Base-by-base conservation (phyloP, 2,329 filamentous ascomycete genomes). In the Aaosphaeria pasadenensis region DNA sequence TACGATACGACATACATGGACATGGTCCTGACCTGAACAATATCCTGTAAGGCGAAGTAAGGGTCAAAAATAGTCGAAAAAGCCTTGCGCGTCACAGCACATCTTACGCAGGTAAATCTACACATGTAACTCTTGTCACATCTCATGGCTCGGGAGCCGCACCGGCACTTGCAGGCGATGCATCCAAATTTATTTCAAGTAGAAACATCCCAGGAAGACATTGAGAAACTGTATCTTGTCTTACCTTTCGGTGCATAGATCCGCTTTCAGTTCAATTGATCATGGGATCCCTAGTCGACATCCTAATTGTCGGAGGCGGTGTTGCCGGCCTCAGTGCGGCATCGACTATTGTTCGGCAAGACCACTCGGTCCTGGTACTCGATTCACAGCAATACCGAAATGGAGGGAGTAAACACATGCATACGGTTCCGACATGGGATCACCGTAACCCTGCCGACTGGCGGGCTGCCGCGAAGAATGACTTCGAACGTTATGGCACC, bases 321-420 rank as follows among this genome's bases (percentile, higher is more conserved):
- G 73, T 73, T 11, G 71, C 71, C 1, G 74, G 74, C 7, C 62
- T 77, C 2, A 54, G 67, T 0, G 62, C 61, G 1, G 71, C 71
- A 1, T 45, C 61, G 1, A 55, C 56, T 1, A 56, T 76, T 0
- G 66, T 63, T 4, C 69, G 72, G 2, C 60, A 67, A 17, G 52
- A 62, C 0, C 66, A 72, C 48, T 71, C 61, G 1, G 58, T 59
- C 11, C 55, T 73, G 11, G 52, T 77, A 11, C 74, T 76, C 49
- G 69, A 74, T 43, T 60, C 58, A 0, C 56, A 55, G 5, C 45
- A 45, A 3, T 77, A 71, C 53, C 69, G 74, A 36, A 76, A 77
- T 49, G 52, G 44, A 4, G 33, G 36, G 6, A 59, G 61, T 4
- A 36, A 52, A 4, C 64, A 74, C 51, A 73, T 77, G 70, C 74